Evolutionary conservation across 768 basidiomycete species (phyloP).

Genomic region (Lactifluus rugatus): DNA sequence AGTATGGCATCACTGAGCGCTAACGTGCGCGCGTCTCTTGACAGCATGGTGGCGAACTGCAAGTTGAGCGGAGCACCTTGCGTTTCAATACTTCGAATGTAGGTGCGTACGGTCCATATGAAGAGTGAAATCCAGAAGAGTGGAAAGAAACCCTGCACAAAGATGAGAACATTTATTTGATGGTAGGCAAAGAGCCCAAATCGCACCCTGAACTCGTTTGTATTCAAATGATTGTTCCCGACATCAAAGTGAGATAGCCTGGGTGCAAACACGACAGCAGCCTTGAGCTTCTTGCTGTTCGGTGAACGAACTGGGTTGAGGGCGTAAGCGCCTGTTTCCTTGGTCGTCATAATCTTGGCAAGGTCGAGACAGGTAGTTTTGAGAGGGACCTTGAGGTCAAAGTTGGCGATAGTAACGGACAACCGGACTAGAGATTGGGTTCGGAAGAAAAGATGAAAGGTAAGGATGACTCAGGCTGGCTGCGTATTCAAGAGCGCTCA

Average conservation of each 20-base stretch:
- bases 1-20: conserved; percentile 79
- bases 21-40: conserved; percentile 71
- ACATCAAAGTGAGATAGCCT: conserved; percentile 82
- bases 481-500: neutral
- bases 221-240: conserved; percentile 56
- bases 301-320: conserved; percentile 69
- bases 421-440: neutral
- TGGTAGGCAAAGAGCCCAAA: neutral
- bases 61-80: conserved; percentile 70
- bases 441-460: neutral
- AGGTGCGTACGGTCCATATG: conserved; percentile 69
- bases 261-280: conserved; percentile 78
- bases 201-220: conserved; percentile 75
- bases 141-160: conserved; percentile 78
- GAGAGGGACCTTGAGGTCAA: neutral
- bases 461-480: neutral
- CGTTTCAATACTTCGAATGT: conserved; percentile 66
- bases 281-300: conserved; percentile 66
- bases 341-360: conserved; percentile 35
- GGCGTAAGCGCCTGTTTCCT: conserved; percentile 60
- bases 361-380: neutral
- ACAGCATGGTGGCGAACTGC: conserved; percentile 79
- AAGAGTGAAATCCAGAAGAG: conserved; percentile 91
- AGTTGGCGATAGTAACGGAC: neutral
- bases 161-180: neutral